These are phyloP conservation scores for Tolypocladium guangdongense DNA, from an alignment of 2,329 filamentous ascomycete genomes.

Conservation along the genomic window DNA sequence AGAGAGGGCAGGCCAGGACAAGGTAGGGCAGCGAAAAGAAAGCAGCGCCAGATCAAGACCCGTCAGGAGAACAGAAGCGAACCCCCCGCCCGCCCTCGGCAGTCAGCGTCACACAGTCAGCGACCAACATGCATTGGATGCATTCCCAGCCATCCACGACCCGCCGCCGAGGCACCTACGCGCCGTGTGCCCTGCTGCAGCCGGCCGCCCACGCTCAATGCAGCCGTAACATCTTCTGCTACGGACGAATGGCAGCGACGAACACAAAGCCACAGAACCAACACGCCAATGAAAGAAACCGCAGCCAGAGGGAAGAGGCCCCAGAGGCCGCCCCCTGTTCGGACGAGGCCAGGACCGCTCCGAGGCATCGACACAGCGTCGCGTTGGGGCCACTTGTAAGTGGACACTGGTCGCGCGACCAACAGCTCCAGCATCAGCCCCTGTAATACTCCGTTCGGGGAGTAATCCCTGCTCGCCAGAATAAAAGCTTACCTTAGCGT, in stretches of 20 bases:
- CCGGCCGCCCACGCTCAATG: neutral
- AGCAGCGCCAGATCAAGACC: neutral
- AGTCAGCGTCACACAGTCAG: neutral
- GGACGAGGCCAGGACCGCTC: too few species aligned
- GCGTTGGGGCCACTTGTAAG: neutral
- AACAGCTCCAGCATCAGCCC: neutral
- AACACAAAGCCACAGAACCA: too few species aligned
- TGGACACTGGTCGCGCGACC: neutral
- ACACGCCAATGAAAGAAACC: too few species aligned
- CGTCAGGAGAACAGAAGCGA: neutral
- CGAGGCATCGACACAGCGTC: neutral
- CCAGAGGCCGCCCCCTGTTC: too few species aligned
- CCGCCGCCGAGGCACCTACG: neutral
- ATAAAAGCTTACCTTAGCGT: neutral
- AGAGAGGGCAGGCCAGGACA: too few species aligned
- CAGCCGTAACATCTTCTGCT: neutral
- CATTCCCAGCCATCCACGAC: neutral
- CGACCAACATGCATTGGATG: neutral
- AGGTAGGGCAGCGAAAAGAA: too few species aligned
- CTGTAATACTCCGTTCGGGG: neutral
- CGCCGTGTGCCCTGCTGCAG: too few species aligned
- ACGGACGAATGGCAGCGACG: too few species aligned
- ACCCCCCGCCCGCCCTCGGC: too few species aligned
- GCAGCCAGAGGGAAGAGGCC: too few species aligned
- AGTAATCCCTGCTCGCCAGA: neutral